These are phyloP conservation scores for Theileria parva DNA, from an alignment of 169 alveolate genomes.

Conservation along the genomic window DNA sequence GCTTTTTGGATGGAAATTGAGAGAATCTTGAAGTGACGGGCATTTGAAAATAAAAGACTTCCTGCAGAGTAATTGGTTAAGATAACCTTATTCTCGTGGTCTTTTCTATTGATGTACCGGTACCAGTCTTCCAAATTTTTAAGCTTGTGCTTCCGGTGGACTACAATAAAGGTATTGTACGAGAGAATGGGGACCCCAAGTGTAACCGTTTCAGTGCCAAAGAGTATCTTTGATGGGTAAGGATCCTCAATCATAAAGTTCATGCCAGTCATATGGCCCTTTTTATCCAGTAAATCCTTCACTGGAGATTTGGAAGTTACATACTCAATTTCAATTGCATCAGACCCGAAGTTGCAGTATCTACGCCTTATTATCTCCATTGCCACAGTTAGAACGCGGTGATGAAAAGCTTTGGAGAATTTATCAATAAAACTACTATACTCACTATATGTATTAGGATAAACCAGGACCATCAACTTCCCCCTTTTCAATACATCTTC, in stretches of 20 bases:
- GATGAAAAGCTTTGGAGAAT: not conserved
- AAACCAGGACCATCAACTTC: not conserved
- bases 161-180: not conserved
- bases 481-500: not conserved
- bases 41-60: not conserved
- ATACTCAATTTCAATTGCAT: not conserved
- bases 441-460: not conserved
- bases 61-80: not conserved
- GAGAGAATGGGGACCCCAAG: not conserved
- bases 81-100: not conserved
- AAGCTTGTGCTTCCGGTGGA: not conserved
- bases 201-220: not conserved
- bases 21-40: not conserved
- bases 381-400: not conserved
- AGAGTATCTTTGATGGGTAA: not conserved
- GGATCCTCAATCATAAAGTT: not conserved
- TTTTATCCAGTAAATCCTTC: not conserved
- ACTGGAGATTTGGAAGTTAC: not conserved
- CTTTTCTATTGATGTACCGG: not conserved
- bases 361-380: not conserved
- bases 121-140: not conserved
- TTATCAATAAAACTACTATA: not conserved
- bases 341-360: not conserved
- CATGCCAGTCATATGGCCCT: slow-evolving; percentile 5
- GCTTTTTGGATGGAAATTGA: not conserved